A percentile compares a stretch with the other conserved stretches of the same genome.
Conservation (phyloP, 768 basidiomycete genomes). For the Psilocybe cyanescens region DNA sequence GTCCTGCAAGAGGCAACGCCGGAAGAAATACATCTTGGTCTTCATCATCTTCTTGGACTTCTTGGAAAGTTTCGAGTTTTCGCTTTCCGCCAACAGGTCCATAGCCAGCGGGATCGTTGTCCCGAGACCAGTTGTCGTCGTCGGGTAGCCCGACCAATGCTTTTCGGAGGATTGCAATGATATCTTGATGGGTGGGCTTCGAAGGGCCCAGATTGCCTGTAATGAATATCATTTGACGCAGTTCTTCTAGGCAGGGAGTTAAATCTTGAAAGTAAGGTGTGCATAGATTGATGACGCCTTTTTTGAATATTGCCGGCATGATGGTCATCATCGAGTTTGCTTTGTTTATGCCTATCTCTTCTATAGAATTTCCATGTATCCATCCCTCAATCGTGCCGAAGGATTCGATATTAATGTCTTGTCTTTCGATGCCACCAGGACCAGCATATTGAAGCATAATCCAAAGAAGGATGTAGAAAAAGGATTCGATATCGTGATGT, state of each 20-base stretch:
- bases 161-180: neutral
- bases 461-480: constrained; percentile 1
- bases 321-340: neutral
- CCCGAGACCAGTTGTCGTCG: neutral
- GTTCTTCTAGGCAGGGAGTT: neutral
- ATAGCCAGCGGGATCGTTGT: neutral
- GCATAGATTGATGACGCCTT: neutral
- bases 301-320: neutral
- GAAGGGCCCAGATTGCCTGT: neutral
- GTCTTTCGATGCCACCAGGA: neutral
- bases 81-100: neutral
- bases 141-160: neutral
- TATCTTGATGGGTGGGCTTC: neutral
- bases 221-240: neutral
- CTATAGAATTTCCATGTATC: neutral
- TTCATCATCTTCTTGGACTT: neutral
- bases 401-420: neutral
- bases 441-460: neutral
- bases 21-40: neutral
- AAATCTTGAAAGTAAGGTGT: neutral
- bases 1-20: neutral
- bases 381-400: neutral
- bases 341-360: neutral
- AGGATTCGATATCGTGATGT: neutral
- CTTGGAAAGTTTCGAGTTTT: neutral